Base-by-base conservation (phyloP, 768 basidiomycete species). In the Pulveroboletus sp. region DNA sequence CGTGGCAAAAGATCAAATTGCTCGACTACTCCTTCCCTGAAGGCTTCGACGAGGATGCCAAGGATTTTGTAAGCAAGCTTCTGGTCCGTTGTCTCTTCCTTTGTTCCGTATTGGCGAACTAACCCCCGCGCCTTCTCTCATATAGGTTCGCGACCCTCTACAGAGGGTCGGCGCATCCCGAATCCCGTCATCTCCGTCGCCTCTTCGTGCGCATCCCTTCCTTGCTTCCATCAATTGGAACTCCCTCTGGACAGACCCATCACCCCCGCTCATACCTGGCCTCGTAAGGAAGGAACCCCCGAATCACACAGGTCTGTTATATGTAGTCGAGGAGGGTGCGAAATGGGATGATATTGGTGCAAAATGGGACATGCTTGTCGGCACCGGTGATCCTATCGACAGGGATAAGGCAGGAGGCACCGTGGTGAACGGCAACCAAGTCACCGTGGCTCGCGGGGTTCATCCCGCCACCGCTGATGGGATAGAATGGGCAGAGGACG, bases 1-100 rank as follows among this genome's bases (percentile, higher is more conserved):
- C 89, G 30, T 94, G 93, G 80, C 86, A 96, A 63, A 93, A 92
- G 71, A 90, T 98, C 70, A 88, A 93, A 69, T 77, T 82, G 39
- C 74, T 89, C 41, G 87, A 95, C 39, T 97, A 93, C 70, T 74
- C 80, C 18, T 90, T 93, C 63, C 93, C 95, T 0, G 83, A 86
- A 8, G 86, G 81, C 1, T 94, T 96, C 60, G 90, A 95, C 60
- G 72, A 76, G 39, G 77, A 85, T 36, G 93, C 92, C 5, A 80
- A 81, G 57, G 89, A 92, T 67, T 75, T 99, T 41, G 78, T 98
- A 17, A 75, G 80, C 58, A 76, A 75, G 49, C 76, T 98, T 5
- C 71, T 99, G 56, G 92, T 95, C 40, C 38, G 55, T 50, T 24
- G 5, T 40, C 21, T 15, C 33, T 7, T 15, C 33, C 9, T 15